Evolutionary conservation across 441 rosid species (phyloP).

Genomic region (Eugenia klotzschiana): DNA sequence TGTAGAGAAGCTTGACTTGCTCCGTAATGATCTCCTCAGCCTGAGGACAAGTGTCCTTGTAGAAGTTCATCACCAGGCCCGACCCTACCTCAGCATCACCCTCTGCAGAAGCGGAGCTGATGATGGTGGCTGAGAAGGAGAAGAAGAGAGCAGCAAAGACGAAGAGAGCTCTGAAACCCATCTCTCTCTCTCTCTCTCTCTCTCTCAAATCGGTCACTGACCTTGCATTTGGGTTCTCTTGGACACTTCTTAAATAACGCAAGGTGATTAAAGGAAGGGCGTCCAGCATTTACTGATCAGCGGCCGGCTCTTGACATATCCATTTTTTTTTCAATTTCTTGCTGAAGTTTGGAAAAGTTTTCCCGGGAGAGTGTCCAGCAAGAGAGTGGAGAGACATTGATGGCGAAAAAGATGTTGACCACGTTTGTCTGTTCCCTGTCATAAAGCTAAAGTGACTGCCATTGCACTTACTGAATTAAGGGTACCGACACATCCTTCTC

Average conservation of each 20-base stretch:
- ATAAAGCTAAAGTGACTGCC: too few relatives aligned
- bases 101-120: slow-evolving; percentile 27
- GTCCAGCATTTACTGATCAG: neutral
- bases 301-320: neutral
- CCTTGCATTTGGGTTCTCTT: slow-evolving; percentile 4
- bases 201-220: slow-evolving; percentile 5
- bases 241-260: slow-evolving; percentile 21
- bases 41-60: slow-evolving; percentile 85
- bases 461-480: neutral
- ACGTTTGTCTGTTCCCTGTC: neutral
- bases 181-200: slow-evolving; percentile 4
- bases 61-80: slow-evolving; percentile 71
- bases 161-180: slow-evolving; percentile 43
- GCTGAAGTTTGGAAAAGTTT: neutral
- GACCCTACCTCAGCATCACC: slow-evolving; percentile 27
- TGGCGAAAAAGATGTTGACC: neutral
- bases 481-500: neutral
- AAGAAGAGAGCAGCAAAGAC: slow-evolving; percentile 27
- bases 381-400: neutral
- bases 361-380: neutral
- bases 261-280: neutral
- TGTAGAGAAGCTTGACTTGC: slow-evolving; percentile 90
- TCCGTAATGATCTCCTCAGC: slow-evolving; percentile 81
- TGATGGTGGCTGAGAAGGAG: slow-evolving; percentile 26
- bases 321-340: neutral